Evolutionary conservation across 139 green algal species (phyloP), one percentile per base, ranked within the genome.

Genomic region (Zygnema circumcarinatum): DNA sequence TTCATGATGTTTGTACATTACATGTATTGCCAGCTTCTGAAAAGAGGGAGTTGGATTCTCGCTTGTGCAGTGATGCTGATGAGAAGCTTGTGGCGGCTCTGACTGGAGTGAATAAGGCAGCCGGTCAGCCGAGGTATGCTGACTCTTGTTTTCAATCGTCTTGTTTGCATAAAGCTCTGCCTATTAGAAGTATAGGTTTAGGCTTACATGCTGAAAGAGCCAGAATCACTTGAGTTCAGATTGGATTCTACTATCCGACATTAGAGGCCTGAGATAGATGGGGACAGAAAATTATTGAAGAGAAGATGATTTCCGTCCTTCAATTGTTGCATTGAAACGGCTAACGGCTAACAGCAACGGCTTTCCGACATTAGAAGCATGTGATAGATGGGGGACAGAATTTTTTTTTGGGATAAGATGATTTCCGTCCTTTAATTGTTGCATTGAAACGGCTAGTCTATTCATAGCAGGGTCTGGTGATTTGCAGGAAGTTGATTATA

Each of bases 1-100:
- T n/a, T n/a, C n/a, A n/a, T n/a, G n/a, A n/a, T n/a, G n/a, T n/a
- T n/a, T n/a, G n/a, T n/a, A n/a, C n/a, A n/a, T n/a, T n/a, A n/a
- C n/a, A n/a, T n/a, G n/a, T n/a, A n/a, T n/a, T n/a, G n/a, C n/a
- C n/a, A n/a, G n/a, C n/a, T n/a, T n/a, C n/a, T n/a, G n/a, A n/a
- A n/a, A n/a, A n/a, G n/a, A n/a, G n/a, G n/a, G n/a, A n/a, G n/a
- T n/a, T n/a, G n/a, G n/a, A n/a, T n/a, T 32, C 1, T 41, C n/a
- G 2, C 74, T 1, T 36, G 20, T n/a, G 54, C 80, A 86, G 68
- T 52, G 82, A 88, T 25, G 82, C 82, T 47, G 82, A 88, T 54
- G 82, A 88, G 82, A 52, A 52, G 7, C 82, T 88, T 22, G 82
- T 88, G 76, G 67, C 82, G n/a, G 80, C 80, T 2, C 54, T 86